Base-by-base conservation (phyloP, 441 rosid genomes). In the Isatis lusitanica region DNA sequence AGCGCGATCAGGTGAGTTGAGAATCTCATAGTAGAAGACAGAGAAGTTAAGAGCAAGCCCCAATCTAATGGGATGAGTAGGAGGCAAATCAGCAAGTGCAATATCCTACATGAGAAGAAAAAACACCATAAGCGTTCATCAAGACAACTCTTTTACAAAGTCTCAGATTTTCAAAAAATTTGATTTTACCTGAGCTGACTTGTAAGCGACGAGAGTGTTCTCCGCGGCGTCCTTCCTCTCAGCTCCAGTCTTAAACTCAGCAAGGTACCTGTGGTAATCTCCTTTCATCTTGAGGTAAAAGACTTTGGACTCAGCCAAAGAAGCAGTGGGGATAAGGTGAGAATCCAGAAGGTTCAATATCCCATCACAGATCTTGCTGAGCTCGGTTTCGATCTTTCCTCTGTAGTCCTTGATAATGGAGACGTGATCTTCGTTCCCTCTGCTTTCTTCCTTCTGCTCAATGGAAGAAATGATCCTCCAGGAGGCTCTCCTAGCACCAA, bases 31-130 rank as follows among this genome's bases (percentile, higher is more conserved):
- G 80, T 94, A 94, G 78, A 94, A 94, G 50, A 94, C 99, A 11
- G 99, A 94, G 91, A 94, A 94, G 85, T 94, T 94, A 35, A 94
- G 97, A 13, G 99, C 98, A 66, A 94, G 98, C 38, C 99, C 99
- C 76, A 94, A 86, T 82, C 96, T 87, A 53, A 94, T 90, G 12
- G 99, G 99, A 85, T 94, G 99, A 55, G 99, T 94, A 12, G 99
- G 94, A 67, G 99, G 88, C 66, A 90, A 78, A 7, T 94, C 98
- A 74, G 94, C 85, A 68, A 90, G 82, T 70, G 99, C 98, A 82
- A 94, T 90, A 78, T 94, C 99, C 99, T 94, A 74, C 30, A 84
- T 3, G 7, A 64, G 58, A 73, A 48, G 38, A 55, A 76, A n/a
- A 24, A 70, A 18, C 76, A 71, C 6, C 65, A 50, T 21, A 12